Conservation (phyloP, 306 rosid genomes). For the Prunus fruticosa region DNA sequence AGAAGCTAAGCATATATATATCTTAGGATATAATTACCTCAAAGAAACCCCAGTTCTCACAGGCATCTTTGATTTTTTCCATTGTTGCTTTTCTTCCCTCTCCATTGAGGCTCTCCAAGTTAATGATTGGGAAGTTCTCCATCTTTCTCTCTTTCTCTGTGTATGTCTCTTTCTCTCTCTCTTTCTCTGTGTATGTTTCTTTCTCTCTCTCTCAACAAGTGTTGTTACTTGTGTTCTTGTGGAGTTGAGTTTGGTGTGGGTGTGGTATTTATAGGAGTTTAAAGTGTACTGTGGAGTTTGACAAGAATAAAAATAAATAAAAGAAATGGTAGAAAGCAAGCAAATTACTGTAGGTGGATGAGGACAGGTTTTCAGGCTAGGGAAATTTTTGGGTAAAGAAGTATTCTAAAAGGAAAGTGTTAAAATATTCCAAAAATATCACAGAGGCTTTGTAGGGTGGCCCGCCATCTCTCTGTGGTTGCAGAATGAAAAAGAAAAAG, state of each 20-base stretch:
- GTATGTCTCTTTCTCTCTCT: slow-evolving; percentile 11
- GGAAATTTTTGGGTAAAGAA: background rate
- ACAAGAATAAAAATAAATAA: background rate
- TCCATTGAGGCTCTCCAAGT: slow-evolving; percentile 64
- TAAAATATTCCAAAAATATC: background rate
- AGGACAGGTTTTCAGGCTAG: background rate
- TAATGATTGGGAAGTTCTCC: slow-evolving; percentile 78
- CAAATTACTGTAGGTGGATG: background rate
- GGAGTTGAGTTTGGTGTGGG: background rate
- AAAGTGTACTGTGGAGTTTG: background rate
- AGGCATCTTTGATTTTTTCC: slow-evolving; percentile 79
- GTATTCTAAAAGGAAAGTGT: background rate
- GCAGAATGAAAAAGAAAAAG: background rate
- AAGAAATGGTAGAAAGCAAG: background rate
- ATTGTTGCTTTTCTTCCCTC: slow-evolving; percentile 51
- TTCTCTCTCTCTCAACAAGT: slow-evolving; percentile 21
- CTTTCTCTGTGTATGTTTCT: background rate
- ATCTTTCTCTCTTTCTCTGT: slow-evolving; percentile 19
- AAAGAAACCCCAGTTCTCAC: slow-evolving; percentile 97
- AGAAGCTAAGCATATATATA: background rate
- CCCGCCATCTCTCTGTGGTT: background rate
- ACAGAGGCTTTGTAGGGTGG: background rate
- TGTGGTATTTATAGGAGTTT: slow-evolving; percentile 44
- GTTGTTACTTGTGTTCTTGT: background rate
- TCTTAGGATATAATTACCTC: slow-evolving; percentile 47